Evolutionary conservation across 169 alveolate species (phyloP).

Genomic region (Plasmodium adleri): DNA sequence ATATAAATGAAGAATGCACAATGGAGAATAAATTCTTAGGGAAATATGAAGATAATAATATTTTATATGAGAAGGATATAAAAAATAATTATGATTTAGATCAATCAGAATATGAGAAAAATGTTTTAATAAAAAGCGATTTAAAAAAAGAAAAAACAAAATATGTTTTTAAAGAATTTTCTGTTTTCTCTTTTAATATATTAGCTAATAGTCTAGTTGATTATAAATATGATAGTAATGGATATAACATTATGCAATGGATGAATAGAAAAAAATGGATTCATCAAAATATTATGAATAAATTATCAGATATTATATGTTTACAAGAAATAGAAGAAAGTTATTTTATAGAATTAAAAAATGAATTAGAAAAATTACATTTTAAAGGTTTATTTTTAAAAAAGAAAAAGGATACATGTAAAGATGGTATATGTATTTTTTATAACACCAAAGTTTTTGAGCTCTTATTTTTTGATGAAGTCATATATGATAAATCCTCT

Average conservation of each 20-base stretch:
- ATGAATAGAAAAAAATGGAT: constrained; percentile 79
- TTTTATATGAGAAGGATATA: not conserved
- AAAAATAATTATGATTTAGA: not conserved
- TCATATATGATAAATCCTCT: constrained; percentile 78
- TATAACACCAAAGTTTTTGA: constrained; percentile 80
- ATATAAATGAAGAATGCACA: constrained; percentile 4
- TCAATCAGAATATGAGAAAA: not conserved
- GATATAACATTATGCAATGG: constrained; percentile 84
- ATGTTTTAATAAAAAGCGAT: not conserved
- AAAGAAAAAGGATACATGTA: constrained; percentile 80
- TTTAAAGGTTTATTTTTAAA: constrained; percentile 81
- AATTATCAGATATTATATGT: constrained; percentile 82
- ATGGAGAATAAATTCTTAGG: not conserved
- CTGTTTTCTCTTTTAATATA: constrained; percentile 79
- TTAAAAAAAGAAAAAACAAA: constrained; percentile 12
- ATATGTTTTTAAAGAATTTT: constrained; percentile 54
- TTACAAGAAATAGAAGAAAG: constrained; percentile 84
- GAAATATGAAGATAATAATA: too few species aligned
- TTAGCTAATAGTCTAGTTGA: constrained; percentile 87
- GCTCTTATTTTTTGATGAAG: constrained; percentile 78
- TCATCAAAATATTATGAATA: constrained; percentile 60
- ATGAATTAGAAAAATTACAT: constrained; percentile 74
- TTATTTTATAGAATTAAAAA: constrained; percentile 78
- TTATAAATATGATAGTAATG: constrained; percentile 81
- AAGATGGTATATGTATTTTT: constrained; percentile 84